These are phyloP conservation scores for Podospora anserina DNA, from an alignment of 495 filamentous ascomycete genomes.

Conservation along the genomic window DNA sequence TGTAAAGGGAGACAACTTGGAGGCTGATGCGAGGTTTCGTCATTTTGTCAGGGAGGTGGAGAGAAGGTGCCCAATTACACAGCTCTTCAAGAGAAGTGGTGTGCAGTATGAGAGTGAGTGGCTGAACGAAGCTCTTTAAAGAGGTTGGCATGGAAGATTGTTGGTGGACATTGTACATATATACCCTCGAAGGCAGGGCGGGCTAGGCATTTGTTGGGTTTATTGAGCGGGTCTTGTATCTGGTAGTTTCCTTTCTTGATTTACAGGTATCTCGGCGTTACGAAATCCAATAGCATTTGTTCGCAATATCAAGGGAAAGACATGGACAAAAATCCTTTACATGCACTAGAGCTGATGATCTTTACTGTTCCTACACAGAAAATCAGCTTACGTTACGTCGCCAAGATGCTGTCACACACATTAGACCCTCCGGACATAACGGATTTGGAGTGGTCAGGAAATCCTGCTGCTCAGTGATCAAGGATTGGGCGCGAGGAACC, in stretches of 20 bases:
- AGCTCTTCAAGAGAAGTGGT: constrained; percentile 28
- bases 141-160: not conserved
- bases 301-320: not conserved
- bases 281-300: not conserved
- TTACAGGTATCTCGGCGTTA: not conserved
- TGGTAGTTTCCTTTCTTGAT: not conserved
- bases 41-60: constrained; percentile 26
- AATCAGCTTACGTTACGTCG: not conserved
- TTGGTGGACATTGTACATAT: not conserved
- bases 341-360: not conserved
- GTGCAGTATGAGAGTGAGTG: constrained; percentile 25
- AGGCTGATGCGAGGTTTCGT: constrained; percentile 7
- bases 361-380: not conserved
- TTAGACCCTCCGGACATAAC: not conserved
- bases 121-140: constrained; percentile 21
- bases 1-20: not conserved
- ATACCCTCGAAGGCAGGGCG: not conserved
- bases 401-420: not conserved
- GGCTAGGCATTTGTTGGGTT: not conserved
- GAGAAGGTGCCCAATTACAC: constrained; percentile 30
- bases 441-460: not conserved
- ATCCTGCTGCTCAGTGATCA: not conserved
- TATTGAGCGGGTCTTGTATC: not conserved
- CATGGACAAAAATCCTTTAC: not conserved
- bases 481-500: not conserved